Evolutionary conservation across 1,139 yeast species (phyloP), one percentile per base, ranked within the genome.

Genomic region (Kurtzmaniella natalensis): DNA sequence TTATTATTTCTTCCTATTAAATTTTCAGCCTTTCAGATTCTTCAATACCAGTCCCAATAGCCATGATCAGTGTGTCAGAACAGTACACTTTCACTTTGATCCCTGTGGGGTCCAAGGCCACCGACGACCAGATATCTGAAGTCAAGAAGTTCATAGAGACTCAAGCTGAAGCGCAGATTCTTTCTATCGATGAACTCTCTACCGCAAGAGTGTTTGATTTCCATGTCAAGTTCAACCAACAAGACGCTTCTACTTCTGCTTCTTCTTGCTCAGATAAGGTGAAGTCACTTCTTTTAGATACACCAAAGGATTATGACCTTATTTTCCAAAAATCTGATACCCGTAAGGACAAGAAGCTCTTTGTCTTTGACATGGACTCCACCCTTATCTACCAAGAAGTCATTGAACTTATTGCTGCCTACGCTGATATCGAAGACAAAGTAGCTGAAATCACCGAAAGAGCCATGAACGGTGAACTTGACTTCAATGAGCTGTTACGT

Each of bases 391-490:
- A 85, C 57, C 97, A 94, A 59, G 99, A 94, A 59, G 97, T 92
- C 31, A 92, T 92, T 46, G 99, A 94, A 54, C 64, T 92, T 53
- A 89, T 94, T 45, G 98, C 98, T 3, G 87, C 58, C 7, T 58
- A 59, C 37, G 64, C 65, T 9, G 46, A 56, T 31, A 59, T 60
- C 25, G 62, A 59, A 40, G 54, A 55, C 28, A 50, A 55, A 37
- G 64, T 60, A 2, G 61, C 64, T 2, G 64, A 72, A 35, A 89
- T 94, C 51, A 94, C 99, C 4, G 88, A 84, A 30, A 70, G 89
- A 27, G 98, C 98, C 24, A 94, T 94, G 99, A 88, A 89, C 49
- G 97, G 97, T 18, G 96, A 92, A 51, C 66, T 94, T 17, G 97
- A 94, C 55, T 94, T 94, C 64, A 80, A 77, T 43, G 85, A 84